A percentile compares a stretch with the other conserved stretches of the same genome.
Evolutionary conservation across 1,284 basidiomycete genomes (phyloP).

Genomic region (Butyriboletus appendiculatus): DNA sequence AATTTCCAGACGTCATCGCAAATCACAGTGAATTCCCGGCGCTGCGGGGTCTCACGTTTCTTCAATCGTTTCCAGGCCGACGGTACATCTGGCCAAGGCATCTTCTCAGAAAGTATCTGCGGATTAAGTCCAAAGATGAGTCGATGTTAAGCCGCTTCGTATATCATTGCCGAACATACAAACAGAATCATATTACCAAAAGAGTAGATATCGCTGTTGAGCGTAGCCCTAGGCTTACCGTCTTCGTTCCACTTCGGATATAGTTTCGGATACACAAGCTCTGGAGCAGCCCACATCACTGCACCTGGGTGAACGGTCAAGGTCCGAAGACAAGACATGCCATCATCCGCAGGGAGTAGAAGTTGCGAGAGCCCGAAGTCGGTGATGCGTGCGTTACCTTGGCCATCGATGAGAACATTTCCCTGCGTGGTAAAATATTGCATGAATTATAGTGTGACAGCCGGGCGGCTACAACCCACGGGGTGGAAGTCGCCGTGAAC

Average conservation of each 20-base stretch:
- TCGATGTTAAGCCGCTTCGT: too few relatives aligned
- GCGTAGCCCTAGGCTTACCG: background rate
- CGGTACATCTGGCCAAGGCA: too few relatives aligned
- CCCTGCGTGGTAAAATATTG: background rate
- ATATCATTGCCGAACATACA: background rate
- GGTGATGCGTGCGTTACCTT: background rate
- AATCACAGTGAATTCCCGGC: too few relatives aligned
- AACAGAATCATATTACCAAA: background rate
- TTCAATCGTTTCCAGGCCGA: too few relatives aligned
- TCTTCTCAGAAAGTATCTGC: too few relatives aligned
- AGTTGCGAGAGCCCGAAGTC: slow-evolving; percentile 1
- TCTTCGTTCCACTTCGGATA: background rate
- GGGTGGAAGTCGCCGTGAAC: background rate
- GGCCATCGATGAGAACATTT: background rate
- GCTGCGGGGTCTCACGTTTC: too few relatives aligned
- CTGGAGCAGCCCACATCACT: background rate
- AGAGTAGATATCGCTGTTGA: slow-evolving; percentile 2
- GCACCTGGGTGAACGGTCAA: background rate
- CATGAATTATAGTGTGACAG: too few relatives aligned
- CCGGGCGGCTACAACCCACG: background rate
- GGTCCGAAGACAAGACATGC: background rate
- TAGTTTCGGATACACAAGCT: background rate
- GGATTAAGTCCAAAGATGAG: too few relatives aligned
- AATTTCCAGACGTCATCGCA: too few relatives aligned
- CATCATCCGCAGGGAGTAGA: background rate